Conservation (phyloP, 768 basidiomycete genomes). For the Albatrellus ellisii region DNA sequence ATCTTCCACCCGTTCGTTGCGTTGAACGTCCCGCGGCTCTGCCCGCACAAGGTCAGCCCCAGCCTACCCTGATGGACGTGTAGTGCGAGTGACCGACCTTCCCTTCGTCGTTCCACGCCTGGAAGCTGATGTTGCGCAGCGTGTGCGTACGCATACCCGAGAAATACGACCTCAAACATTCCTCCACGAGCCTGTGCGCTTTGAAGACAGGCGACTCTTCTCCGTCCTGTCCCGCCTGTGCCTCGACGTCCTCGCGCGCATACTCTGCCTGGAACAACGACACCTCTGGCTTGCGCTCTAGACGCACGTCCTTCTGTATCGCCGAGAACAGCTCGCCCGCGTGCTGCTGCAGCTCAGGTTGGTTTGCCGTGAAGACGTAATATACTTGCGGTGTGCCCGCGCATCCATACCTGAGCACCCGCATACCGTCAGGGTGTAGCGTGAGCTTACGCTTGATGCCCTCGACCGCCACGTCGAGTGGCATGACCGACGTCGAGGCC, state of each 20-base stretch:
- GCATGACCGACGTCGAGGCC: no score
- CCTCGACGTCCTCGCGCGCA: not conserved
- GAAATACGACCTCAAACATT: constrained; percentile 2
- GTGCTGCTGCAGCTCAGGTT: not conserved
- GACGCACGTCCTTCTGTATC: constrained; percentile 9
- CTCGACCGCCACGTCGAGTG: no score
- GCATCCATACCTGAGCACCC: no score
- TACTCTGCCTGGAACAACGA: not conserved
- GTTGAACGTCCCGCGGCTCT: constrained; percentile 7
- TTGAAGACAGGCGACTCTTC: constrained; percentile 2
- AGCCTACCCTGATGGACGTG: not conserved
- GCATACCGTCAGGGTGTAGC: no score
- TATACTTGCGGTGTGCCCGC: no score
- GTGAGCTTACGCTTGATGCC: no score
- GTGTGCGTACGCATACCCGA: not conserved
- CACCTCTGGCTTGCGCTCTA: constrained; percentile 6
- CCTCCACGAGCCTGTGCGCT: constrained; percentile 1
- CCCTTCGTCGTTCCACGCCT: constrained; percentile 4
- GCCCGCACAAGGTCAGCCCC: not conserved
- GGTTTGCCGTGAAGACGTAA: constrained; percentile 12
- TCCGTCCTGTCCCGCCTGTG: not conserved
- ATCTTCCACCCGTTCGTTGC: not conserved
- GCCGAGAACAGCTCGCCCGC: constrained; percentile 8
- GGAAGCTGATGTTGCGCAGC: constrained; percentile 1
- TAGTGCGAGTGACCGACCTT: no score